Conservation (phyloP, 1,139 yeast genomes). For the Geotrichum phurueaensis region DNA sequence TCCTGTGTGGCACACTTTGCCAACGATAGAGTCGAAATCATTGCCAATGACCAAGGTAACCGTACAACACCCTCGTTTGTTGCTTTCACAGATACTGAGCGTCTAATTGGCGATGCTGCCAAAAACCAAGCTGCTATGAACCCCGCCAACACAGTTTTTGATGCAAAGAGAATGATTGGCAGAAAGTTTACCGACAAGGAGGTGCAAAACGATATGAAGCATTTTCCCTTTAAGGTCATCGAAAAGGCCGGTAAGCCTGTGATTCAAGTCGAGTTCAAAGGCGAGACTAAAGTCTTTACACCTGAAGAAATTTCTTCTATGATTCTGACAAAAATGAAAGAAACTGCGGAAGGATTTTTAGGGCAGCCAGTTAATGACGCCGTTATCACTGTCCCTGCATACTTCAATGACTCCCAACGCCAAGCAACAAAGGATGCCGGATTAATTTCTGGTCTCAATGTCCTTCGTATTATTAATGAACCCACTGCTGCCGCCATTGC, state of each 20-base stretch:
- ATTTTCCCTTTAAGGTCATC: slow-evolving; percentile 92
- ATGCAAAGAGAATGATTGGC: slow-evolving; percentile 95
- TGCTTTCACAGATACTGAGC: slow-evolving; percentile 92
- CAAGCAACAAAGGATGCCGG: slow-evolving; percentile 98
- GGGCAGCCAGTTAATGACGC: slow-evolving; percentile 84
- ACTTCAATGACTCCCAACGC: slow-evolving; percentile 93
- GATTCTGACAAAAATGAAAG: slow-evolving; percentile 94
- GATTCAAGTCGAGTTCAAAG: slow-evolving; percentile 89
- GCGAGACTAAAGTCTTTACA: slow-evolving; percentile 85
- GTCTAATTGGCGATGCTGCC: slow-evolving; percentile 98
- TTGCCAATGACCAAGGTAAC: slow-evolving; percentile 98
- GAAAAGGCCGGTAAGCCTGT: slow-evolving; percentile 82
- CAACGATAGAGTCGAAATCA: slow-evolving; percentile 85
- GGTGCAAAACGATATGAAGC: slow-evolving; percentile 88
- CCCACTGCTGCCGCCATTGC: slow-evolving; percentile 98
- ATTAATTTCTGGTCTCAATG: slow-evolving; percentile 92
- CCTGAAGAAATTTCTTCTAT: slow-evolving; percentile 95
- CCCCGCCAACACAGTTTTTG: slow-evolving; percentile 93
- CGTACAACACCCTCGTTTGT: slow-evolving; percentile 96
- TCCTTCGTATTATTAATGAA: slow-evolving; percentile 89
- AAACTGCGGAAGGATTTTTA: slow-evolving; percentile 87
- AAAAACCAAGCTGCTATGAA: slow-evolving; percentile 97
- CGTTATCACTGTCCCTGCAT: slow-evolving; percentile 91
- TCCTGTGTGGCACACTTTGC: slow-evolving; percentile 97
- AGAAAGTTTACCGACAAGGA: slow-evolving; percentile 83